Conservation (phyloP, 2,329 filamentous ascomycete species). For the Westerdykella sp. region DNA sequence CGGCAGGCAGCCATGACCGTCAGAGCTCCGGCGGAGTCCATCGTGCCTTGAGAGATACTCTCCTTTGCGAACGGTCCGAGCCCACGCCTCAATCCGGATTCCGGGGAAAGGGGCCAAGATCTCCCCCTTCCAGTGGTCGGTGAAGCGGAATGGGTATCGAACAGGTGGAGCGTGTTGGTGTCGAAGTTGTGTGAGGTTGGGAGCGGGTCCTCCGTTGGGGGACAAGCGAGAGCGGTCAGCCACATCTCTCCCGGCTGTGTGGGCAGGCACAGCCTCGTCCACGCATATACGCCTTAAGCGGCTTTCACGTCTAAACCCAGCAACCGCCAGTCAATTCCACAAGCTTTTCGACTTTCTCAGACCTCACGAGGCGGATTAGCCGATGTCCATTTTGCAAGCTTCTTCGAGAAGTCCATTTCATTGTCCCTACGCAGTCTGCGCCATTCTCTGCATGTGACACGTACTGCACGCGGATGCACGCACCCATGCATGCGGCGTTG, state of each 20-base stretch:
- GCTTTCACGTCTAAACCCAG: conserved; percentile 15
- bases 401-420: background rate
- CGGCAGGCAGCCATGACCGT: background rate
- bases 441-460: background rate
- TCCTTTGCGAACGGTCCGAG: background rate
- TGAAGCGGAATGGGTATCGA: background rate
- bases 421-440: background rate
- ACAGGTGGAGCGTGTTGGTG: conserved; percentile 9
- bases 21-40: background rate
- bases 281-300: no score
- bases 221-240: conserved; percentile 9
- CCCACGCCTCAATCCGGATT: background rate
- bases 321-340: conserved; percentile 23
- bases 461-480: background rate
- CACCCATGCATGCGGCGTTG: background rate
- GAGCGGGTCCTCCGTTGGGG: conserved; percentile 12
- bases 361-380: conserved; percentile 25
- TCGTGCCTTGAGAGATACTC: background rate
- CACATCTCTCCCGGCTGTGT: conserved; percentile 10
- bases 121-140: background rate
- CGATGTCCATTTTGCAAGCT: background rate
- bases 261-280: background rate
- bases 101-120: background rate
- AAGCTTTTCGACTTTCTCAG: conserved; percentile 8
- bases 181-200: conserved; percentile 7